phyloP scores from a whole-genome alignment of 2,329 filamentous ascomycete genomes.

The Periconia sp. region DNA sequence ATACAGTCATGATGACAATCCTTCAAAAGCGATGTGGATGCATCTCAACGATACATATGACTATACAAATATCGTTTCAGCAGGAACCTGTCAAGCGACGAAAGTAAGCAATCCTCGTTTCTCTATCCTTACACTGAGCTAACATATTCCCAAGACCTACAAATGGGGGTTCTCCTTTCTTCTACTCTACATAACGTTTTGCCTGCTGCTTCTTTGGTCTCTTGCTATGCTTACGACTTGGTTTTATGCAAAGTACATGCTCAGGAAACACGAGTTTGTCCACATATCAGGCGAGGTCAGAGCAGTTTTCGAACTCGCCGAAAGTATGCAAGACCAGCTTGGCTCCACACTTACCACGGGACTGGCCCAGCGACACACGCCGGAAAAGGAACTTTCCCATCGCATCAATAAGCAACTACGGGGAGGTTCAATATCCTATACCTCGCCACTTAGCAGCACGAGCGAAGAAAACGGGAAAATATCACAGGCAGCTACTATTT shows the following conservation, averaged over 20 bases:
- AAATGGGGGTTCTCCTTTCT: neutral
- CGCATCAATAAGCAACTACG: neutral
- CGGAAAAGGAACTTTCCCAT: neutral
- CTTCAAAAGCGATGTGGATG: neutral
- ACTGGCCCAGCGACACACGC: neutral
- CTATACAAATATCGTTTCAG: neutral
- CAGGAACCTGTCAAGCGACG: neutral
- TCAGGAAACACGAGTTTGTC: neutral
- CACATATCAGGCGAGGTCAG: neutral
- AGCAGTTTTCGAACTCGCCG: neutral
- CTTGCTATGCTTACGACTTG: neutral
- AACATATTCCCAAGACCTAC: neutral
- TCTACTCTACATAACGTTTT: neutral
- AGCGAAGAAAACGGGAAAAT: neutral
- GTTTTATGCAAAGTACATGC: neutral
- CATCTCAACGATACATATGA: neutral
- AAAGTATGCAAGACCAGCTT: neutral
- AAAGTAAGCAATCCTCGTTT: neutral
- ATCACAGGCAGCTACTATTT: neutral
- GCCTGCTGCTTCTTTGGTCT: neutral
- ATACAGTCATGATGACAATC: neutral
- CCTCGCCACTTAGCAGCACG: neutral
- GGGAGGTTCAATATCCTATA: neutral
- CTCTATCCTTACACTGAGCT: neutral
- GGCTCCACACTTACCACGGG: too few species aligned